These are phyloP conservation scores for Posidonia oceanica DNA, from an alignment of 116 monocot species.

Conservation along the genomic window DNA sequence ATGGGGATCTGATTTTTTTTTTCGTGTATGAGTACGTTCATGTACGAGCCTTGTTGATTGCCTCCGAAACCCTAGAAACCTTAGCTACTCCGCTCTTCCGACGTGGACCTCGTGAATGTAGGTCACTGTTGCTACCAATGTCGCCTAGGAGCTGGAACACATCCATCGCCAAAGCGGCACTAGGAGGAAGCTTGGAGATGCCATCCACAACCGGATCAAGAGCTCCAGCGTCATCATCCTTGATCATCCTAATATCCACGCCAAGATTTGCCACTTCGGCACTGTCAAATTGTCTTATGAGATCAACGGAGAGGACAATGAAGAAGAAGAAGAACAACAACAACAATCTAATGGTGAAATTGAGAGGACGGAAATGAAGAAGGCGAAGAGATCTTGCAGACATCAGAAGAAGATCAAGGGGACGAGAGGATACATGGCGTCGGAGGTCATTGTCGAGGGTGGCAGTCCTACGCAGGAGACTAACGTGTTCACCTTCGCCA, in stretches of 20 bases:
- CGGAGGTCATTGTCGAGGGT: not conserved
- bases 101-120: conserved; percentile 33
- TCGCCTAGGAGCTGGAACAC: conserved; percentile 41
- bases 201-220: conserved; percentile 40
- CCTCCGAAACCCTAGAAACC: conserved; percentile 55
- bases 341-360: no score
- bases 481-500: not conserved
- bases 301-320: not conserved
- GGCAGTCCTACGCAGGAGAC: not conserved
- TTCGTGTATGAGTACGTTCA: conserved; percentile 33
- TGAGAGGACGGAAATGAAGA: no score
- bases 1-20: conserved; percentile 26
- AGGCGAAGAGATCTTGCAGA: not conserved
- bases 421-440: not conserved
- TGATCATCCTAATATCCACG: conserved; percentile 22
- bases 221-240: conserved; percentile 34
- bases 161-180: conserved; percentile 30
- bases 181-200: not conserved
- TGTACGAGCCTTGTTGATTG: conserved; percentile 39
- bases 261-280: conserved; percentile 43
- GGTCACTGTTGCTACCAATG: conserved; percentile 22
- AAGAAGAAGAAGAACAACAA: no score
- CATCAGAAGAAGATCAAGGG: not conserved
- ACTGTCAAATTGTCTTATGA: conserved; percentile 28
- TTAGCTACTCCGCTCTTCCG: conserved; percentile 27